Percentiles rank a stretch among this genome's conserved stretches.
Conservation (phyloP, 495 filamentous ascomycete species). For the Talaromyces ruber region DNA sequence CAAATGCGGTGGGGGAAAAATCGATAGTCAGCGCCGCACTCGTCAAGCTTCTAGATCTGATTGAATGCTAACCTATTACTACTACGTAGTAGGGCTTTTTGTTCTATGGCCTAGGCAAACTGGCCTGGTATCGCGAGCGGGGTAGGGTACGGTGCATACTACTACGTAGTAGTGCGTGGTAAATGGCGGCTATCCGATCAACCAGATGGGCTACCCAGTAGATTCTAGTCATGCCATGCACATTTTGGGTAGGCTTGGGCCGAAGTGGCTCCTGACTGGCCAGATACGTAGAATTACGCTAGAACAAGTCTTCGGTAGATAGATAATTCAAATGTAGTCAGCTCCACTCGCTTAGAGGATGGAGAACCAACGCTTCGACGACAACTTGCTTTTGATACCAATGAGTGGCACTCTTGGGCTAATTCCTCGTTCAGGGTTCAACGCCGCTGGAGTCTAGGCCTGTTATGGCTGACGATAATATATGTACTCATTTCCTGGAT, state of each 20-base stretch:
- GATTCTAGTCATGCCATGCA: background rate
- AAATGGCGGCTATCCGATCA: slow-evolving; percentile 2
- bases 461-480: background rate
- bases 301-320: background rate
- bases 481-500: background rate
- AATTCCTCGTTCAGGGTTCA: background rate
- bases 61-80: background rate
- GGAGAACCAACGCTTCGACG: background rate
- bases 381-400: background rate
- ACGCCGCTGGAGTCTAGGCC: background rate
- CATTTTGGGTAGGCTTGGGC: background rate
- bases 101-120: background rate
- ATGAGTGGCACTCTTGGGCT: background rate
- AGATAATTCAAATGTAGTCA: background rate
- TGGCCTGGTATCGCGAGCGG: background rate
- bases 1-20: background rate
- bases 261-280: background rate
- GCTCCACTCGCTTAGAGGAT: background rate
- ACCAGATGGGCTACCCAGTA: background rate
- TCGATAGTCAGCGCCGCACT: background rate
- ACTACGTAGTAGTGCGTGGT: background rate
- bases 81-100: background rate
- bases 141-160: background rate
- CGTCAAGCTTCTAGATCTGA: background rate
- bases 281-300: background rate